phyloP scores from a whole-genome alignment of 257 asterid genomes.

The Agastache rugosa region DNA sequence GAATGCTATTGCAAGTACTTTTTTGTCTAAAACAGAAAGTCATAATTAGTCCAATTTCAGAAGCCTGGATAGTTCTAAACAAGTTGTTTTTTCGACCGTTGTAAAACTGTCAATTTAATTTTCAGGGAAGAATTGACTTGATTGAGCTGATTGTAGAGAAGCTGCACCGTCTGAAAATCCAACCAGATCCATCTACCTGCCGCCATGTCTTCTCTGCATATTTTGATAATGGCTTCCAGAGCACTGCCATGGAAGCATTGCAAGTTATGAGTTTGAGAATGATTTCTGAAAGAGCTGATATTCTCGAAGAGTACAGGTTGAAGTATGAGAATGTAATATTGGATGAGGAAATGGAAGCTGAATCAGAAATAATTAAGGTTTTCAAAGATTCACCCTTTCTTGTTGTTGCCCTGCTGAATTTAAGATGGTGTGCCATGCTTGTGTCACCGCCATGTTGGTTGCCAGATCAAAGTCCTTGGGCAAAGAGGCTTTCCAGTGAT shows the following conservation, averaged over 20 bases:
- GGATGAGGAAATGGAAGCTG: conserved; percentile 54
- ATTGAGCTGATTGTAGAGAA: conserved; percentile 74
- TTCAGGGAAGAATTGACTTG: conserved; percentile 78
- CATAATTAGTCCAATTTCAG: not conserved
- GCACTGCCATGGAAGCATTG: conserved; percentile 87
- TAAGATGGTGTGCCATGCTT: conserved; percentile 76
- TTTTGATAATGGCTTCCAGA: conserved; percentile 52
- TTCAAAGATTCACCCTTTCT: conserved; percentile 55
- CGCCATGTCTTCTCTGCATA: conserved; percentile 70
- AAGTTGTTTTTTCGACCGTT: conserved; percentile 18
- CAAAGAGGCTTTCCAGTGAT: conserved; percentile 57
- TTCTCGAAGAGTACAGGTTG: conserved; percentile 51
- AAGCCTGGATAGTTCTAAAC: conserved; percentile 9
- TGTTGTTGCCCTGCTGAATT: conserved; percentile 61
- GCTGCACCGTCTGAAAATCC: conserved; percentile 72
- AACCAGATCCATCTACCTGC: conserved; percentile 85
- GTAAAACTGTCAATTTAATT: conserved; percentile 27
- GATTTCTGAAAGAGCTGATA: conserved; percentile 60
- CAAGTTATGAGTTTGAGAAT: conserved; percentile 81
- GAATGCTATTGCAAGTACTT: not conserved
- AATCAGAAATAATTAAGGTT: conserved; percentile 52
- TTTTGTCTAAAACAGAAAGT: not conserved
- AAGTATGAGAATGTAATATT: conserved; percentile 61
- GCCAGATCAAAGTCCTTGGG: conserved; percentile 76
- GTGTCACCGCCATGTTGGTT: conserved; percentile 60